These are phyloP conservation scores for Gonapodya sp. DNA, from an alignment of 192 early-diverging fungal genomes.

Conservation along the genomic window DNA sequence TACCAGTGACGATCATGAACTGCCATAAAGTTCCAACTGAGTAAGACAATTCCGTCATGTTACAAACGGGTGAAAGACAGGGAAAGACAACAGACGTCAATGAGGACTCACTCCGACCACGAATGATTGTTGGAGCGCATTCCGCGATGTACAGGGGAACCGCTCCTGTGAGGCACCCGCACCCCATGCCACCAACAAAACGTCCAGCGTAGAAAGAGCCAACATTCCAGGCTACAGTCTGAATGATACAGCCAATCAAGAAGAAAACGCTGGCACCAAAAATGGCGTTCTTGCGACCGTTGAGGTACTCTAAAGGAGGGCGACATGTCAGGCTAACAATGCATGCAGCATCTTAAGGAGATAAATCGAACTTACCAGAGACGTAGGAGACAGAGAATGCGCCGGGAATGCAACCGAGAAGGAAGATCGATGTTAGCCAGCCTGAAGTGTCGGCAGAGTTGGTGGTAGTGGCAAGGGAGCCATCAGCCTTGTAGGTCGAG, in stretches of 20 bases:
- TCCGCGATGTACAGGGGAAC: conserved; percentile 11
- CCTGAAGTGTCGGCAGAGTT: conserved; percentile 1
- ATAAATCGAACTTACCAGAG: not conserved
- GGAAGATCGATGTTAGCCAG: conserved; percentile 10
- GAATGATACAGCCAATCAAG: not conserved
- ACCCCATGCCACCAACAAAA: not conserved
- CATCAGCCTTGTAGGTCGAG: not conserved
- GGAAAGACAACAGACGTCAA: too few species aligned
- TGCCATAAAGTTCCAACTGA: conserved; percentile 31
- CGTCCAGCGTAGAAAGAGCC: conserved; percentile 5
- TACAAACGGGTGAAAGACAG: too few species aligned
- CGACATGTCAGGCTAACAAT: not conserved
- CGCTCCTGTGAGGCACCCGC: not conserved
- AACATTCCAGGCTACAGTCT: not conserved
- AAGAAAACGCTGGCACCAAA: not conserved
- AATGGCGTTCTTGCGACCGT: conserved; percentile 5
- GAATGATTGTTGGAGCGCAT: conserved; percentile 4
- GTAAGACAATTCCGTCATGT: too few species aligned
- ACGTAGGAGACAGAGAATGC: conserved; percentile 11
- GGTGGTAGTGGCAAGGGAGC: not conserved
- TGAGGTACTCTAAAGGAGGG: not conserved
- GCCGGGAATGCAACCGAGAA: conserved; percentile 14
- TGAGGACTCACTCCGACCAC: too few species aligned
- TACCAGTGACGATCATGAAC: conserved; percentile 88
- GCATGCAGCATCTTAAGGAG: not conserved